These are phyloP conservation scores for Backusella mclennaniae DNA, from an alignment of 192 early-diverging fungal species.

Conservation along the genomic window DNA sequence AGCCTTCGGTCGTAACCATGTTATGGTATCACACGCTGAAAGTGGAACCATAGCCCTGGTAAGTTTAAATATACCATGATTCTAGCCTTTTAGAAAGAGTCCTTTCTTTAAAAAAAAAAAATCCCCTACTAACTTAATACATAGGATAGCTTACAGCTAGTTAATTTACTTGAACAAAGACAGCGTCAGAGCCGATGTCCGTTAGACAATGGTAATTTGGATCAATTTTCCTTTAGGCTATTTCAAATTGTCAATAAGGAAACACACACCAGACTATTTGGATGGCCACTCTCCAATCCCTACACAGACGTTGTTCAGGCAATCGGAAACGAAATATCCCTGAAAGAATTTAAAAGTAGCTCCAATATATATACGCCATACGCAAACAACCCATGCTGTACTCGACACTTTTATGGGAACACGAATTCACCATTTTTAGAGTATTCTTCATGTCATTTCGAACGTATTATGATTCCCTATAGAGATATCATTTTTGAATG, in stretches of 20 bases:
- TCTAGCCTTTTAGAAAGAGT: background rate
- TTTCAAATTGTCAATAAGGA: constrained; percentile 8
- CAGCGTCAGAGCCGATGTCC: background rate
- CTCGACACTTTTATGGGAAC: constrained; percentile 8
- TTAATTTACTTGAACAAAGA: background rate
- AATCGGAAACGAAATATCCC: background rate
- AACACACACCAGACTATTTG: background rate
- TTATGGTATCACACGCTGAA: background rate
- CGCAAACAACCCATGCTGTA: background rate
- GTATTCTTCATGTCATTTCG: background rate
- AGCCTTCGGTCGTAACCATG: background rate
- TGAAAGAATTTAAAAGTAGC: background rate
- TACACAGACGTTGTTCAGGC: background rate
- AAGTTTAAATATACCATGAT: background rate
- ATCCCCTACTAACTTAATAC: background rate
- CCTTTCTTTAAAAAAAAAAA: background rate
- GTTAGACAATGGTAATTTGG: background rate
- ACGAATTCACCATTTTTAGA: background rate
- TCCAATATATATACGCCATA: background rate
- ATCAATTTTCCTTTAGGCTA: background rate
- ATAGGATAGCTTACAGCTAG: background rate
- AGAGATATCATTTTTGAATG: constrained; percentile 11
- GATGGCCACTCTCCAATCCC: background rate
- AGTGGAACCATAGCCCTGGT: background rate
- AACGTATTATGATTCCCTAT: constrained; percentile 5